Percentiles rank a stretch among this genome's conserved stretches.
Conservation (phyloP, 495 filamentous ascomycete genomes). For the Neurospora sp. region DNA sequence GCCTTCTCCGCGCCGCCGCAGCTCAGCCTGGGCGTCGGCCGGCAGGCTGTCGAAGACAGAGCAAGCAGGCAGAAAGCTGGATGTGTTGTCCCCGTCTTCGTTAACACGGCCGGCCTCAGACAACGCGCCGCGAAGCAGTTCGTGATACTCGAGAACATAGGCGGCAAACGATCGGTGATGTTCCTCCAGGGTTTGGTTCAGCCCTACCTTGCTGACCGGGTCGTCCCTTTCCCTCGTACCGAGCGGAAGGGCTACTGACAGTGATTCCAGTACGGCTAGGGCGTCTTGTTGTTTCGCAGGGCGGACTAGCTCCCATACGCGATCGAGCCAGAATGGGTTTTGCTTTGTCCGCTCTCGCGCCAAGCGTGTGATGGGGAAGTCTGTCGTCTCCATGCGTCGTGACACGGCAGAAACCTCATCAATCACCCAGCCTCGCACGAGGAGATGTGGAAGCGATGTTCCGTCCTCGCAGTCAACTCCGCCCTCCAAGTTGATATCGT, state of each 20-base stretch:
- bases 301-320: constrained; percentile 6
- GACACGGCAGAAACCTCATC: constrained; percentile 9
- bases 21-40: constrained; percentile 1
- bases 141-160: constrained; percentile 11
- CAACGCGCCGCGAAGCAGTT: neutral
- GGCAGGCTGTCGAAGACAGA: constrained; percentile 9
- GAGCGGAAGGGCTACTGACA: constrained; percentile 7
- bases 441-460: constrained; percentile 6
- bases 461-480: neutral
- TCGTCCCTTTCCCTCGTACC: constrained; percentile 5
- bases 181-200: constrained; percentile 3
- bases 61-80: neutral
- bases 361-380: constrained; percentile 11
- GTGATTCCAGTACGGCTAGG: constrained; percentile 4
- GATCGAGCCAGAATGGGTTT: constrained; percentile 12
- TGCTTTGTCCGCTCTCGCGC: constrained; percentile 6
- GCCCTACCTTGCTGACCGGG: neutral
- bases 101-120: neutral
- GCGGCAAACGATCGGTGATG: constrained; percentile 9
- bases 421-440: constrained; percentile 8
- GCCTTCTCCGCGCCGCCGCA: constrained; percentile 6
- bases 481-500: neutral
- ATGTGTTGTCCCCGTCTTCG: neutral
- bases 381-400: constrained; percentile 10
- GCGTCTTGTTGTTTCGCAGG: neutral